Evolutionary conservation across 768 basidiomycete species (phyloP).

Genomic region (Xerocomus potaroensis): DNA sequence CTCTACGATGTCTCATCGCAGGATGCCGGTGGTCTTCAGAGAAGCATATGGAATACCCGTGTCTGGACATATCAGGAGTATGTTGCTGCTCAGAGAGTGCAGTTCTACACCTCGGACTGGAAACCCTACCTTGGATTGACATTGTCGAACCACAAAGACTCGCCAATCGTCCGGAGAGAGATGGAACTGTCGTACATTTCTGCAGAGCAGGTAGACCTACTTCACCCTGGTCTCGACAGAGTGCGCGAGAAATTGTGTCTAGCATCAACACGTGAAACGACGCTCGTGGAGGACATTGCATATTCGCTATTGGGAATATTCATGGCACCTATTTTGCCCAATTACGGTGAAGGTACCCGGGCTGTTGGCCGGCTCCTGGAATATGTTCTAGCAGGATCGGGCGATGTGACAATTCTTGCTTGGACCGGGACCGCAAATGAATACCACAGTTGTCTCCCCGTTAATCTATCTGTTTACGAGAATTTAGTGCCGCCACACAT

Average conservation of each 20-base stretch:
- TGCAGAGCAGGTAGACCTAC: neutral
- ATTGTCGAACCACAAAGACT: neutral
- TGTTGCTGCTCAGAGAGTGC: slow-evolving; percentile 5
- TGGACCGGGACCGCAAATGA: slow-evolving; percentile 9
- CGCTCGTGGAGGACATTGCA: slow-evolving; percentile 5
- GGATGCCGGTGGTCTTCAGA: neutral
- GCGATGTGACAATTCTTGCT: slow-evolving; percentile 9
- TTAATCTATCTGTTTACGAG: slow-evolving; percentile 3
- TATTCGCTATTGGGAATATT: slow-evolving; percentile 17
- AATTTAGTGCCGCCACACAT: slow-evolving; percentile 1
- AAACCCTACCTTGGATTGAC: slow-evolving; percentile 4
- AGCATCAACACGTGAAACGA: slow-evolving; percentile 9
- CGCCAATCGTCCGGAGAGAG: neutral
- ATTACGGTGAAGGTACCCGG: slow-evolving; percentile 11
- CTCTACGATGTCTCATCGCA: slow-evolving; percentile 6
- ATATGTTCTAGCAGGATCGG: slow-evolving; percentile 10
- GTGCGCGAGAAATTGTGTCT: slow-evolving; percentile 18
- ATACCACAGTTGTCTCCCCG: slow-evolving; percentile 4
- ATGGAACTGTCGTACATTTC: neutral
- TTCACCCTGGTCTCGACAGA: slow-evolving; percentile 6
- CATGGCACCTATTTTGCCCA: slow-evolving; percentile 2
- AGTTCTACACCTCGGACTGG: slow-evolving; percentile 13
- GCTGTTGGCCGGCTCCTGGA: slow-evolving; percentile 14
- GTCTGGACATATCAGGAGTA: slow-evolving; percentile 5
- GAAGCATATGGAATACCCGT: slow-evolving; percentile 11